These are phyloP conservation scores for Myxozyma kluyveri DNA, from an alignment of 805 yeast genomes.

Conservation along the genomic window DNA sequence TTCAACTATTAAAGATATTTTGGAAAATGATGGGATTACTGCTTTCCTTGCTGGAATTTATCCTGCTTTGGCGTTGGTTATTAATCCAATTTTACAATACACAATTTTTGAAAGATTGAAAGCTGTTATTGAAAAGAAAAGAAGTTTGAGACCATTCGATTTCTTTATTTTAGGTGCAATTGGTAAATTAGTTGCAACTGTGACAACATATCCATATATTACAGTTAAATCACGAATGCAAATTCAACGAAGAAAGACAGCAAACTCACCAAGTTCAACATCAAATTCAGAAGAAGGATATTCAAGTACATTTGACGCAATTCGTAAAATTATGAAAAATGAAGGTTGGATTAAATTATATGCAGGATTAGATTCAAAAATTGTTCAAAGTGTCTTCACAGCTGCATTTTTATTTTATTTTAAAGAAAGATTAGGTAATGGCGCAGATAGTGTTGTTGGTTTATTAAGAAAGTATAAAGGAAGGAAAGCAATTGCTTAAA, in stretches of 20 bases:
- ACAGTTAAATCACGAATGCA: constrained; percentile 89
- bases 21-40: constrained; percentile 64
- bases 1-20: constrained; percentile 57
- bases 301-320: constrained; percentile 36
- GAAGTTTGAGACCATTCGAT: constrained; percentile 62
- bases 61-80: constrained; percentile 82
- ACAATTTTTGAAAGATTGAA: constrained; percentile 85
- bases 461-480: constrained; percentile 4
- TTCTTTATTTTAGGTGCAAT: constrained; percentile 86
- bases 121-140: constrained; percentile 56
- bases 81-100: constrained; percentile 89
- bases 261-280: constrained; percentile 45
- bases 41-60: constrained; percentile 80
- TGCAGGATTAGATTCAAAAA: constrained; percentile 75
- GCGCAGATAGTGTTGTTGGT: constrained; percentile 11
- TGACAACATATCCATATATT: constrained; percentile 85
- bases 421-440: constrained; percentile 72
- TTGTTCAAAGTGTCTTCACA: constrained; percentile 78
- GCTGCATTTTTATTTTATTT: constrained; percentile 89
- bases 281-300: constrained; percentile 13
- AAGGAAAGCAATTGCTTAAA: not conserved
- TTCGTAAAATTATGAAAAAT: constrained; percentile 56
- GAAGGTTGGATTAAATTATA: constrained; percentile 80
- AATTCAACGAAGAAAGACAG: constrained; percentile 30
- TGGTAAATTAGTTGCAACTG: constrained; percentile 86